Base-by-base conservation (phyloP, 768 basidiomycete genomes). In the Russula brevipes region DNA sequence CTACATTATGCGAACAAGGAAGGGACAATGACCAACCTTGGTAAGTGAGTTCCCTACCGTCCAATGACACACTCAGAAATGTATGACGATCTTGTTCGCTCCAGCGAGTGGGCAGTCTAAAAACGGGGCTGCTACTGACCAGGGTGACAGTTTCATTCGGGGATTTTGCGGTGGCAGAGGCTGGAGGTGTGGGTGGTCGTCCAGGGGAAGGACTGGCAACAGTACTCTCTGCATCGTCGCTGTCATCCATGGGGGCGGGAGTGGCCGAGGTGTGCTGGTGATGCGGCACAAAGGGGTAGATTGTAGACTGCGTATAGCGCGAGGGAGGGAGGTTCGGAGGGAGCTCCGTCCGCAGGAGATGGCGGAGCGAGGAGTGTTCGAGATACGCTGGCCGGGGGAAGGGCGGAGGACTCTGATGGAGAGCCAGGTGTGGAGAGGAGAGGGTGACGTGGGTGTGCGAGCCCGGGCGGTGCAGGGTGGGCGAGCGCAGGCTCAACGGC, bases 41-140 rank as follows among this genome's bases (percentile, higher is more conserved):
- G 71, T 85, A 89, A 24, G 80, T 80, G 57, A 93, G 74, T 57
- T 93, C 90, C 49, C 87, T 80, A 11, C 91, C 91, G 71, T 91
- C 88, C 35, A 74, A 65, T 8, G 85, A 85, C 16, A 93, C 79
- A 64, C 77, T 85, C 56, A 94, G 74, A 56, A 78, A 76, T 4
- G 78, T 68, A 66, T 82, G 80, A 54, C 87, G 81, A 64, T 82
- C 82, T 69, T 85, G 82, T 52, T 89, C 85, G 71, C 83, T 87
- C 91, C 90, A 93, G 45, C 88, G 81, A 3, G 88, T 88, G 19
- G 91, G 91, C 24, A 94, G 73, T 62, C 79, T 76, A 66, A 90
- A 74, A 16, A 80, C 71, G 47, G 72, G 71, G 42, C 65, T 66
- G 33, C 67, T 64, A 16, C 69, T 64, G 36, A 70, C 59, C 17